These are phyloP conservation scores for Tolypocladium paradoxum DNA, from an alignment of 2,329 filamentous ascomycete species.

Conservation along the genomic window DNA sequence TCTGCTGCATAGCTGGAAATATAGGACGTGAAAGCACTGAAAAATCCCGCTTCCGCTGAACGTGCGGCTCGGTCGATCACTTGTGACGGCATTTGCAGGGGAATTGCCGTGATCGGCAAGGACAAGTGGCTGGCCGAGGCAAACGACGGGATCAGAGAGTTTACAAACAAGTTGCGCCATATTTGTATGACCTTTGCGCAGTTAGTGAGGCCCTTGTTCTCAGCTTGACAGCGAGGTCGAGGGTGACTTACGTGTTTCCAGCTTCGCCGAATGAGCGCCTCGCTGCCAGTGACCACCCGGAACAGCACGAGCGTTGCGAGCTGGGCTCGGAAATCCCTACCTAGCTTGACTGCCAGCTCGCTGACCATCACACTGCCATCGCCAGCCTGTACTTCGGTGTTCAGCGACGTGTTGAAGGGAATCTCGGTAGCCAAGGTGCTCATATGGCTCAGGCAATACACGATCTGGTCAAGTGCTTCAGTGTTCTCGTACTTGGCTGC, in stretches of 20 bases:
- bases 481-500: slow-evolving; percentile 73
- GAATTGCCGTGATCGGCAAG: slow-evolving; percentile 69
- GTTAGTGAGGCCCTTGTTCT: background rate
- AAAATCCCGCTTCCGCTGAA: slow-evolving; percentile 69
- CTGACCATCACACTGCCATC: slow-evolving; percentile 97
- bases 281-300: slow-evolving; percentile 78
- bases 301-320: slow-evolving; percentile 93
- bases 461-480: slow-evolving; percentile 85
- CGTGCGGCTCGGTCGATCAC: slow-evolving; percentile 81
- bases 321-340: slow-evolving; percentile 86
- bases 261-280: slow-evolving; percentile 61
- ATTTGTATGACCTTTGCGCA: slow-evolving; percentile 65
- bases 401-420: slow-evolving; percentile 73
- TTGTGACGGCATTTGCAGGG: slow-evolving; percentile 81
- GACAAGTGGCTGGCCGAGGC: slow-evolving; percentile 52
- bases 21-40: slow-evolving; percentile 91
- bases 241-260: slow-evolving; percentile 57
- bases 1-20: slow-evolving; percentile 98
- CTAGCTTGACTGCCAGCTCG: slow-evolving; percentile 91
- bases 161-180: slow-evolving; percentile 91
- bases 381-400: slow-evolving; percentile 89
- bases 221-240: background rate
- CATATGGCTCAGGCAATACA: slow-evolving; percentile 83
- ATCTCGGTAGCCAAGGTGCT: slow-evolving; percentile 71
- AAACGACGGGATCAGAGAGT: slow-evolving; percentile 80